Conservation (phyloP, 1,284 basidiomycete species). For the Gastroboletus turbinatus region DNA sequence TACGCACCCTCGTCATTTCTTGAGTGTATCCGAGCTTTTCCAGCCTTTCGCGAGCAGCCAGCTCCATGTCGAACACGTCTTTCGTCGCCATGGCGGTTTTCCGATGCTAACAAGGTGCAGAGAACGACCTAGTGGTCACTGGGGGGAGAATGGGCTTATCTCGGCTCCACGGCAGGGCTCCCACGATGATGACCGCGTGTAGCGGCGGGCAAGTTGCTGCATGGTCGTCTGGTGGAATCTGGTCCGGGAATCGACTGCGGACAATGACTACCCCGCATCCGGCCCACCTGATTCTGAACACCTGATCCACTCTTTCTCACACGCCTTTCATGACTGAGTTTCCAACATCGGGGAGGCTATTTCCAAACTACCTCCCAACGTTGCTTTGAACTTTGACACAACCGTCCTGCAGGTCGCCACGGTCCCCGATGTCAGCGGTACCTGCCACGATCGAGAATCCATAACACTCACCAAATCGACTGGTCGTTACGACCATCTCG, state of each 20-base stretch:
- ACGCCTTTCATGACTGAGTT: not conserved
- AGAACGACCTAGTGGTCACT: not conserved
- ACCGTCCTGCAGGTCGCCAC: not conserved
- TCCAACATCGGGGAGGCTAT: not conserved
- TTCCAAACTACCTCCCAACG: not conserved
- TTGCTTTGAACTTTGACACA: not conserved
- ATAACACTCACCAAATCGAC: not conserved
- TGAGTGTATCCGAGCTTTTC: conserved; percentile 51
- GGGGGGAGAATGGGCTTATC: not conserved
- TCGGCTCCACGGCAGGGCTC: not conserved
- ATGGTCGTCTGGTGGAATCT: not conserved
- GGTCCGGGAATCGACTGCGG: not conserved
- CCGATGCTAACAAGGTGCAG: not conserved
- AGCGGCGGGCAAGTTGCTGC: not conserved
- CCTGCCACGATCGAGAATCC: not conserved
- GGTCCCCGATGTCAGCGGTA: not conserved
- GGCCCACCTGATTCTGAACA: not conserved
- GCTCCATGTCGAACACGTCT: conserved; percentile 18
- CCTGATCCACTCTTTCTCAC: not conserved
- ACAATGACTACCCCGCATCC: not conserved
- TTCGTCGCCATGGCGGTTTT: conserved; percentile 9
- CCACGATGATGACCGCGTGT: not conserved
- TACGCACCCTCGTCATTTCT: conserved; percentile 47
- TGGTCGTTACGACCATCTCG: not conserved
- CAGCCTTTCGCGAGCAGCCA: conserved; percentile 35